Evolutionary conservation across 2,329 filamentous ascomycete species (phyloP).

Genomic region (Capronia epimyces): DNA sequence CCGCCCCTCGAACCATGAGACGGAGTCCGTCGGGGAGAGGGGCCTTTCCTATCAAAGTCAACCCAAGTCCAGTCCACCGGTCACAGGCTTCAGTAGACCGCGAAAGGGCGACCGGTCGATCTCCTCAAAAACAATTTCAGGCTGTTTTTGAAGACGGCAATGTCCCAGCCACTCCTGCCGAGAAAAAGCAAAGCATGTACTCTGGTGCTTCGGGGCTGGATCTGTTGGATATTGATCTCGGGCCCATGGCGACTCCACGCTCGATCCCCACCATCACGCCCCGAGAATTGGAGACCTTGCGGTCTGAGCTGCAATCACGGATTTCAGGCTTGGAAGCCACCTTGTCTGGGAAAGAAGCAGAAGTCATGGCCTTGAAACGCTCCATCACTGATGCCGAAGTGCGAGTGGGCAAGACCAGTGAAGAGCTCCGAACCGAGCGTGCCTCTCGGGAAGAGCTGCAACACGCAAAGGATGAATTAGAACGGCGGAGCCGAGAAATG

Average conservation of each 20-base stretch:
- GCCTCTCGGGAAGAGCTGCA: constrained; percentile 64
- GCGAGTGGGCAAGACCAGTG: constrained; percentile 78
- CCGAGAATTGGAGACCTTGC: constrained; percentile 84
- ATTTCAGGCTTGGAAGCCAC: constrained; percentile 92
- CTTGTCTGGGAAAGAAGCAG: constrained; percentile 85
- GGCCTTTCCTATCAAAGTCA: constrained; percentile 29
- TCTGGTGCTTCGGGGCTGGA: constrained; percentile 25
- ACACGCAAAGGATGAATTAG: constrained; percentile 75
- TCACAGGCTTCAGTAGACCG: constrained; percentile 30
- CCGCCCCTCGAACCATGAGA: constrained; percentile 36
- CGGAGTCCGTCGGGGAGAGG: constrained; percentile 37
- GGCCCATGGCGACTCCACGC: constrained; percentile 85
- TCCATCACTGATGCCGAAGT: constrained; percentile 87
- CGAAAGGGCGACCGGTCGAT: constrained; percentile 27
- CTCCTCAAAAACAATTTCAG: constrained; percentile 29
- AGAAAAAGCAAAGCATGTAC: constrained; percentile 29
- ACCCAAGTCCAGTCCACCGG: constrained; percentile 26
- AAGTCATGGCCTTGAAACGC: constrained; percentile 78
- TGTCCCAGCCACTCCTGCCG: constrained; percentile 29
- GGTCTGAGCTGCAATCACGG: constrained; percentile 83
- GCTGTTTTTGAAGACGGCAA: constrained; percentile 13
- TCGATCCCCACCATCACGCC: constrained; percentile 87
- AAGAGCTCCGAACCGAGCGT: constrained; percentile 74
- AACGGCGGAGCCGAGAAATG: constrained; percentile 78
- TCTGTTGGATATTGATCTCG: constrained; percentile 84